A percentile compares a stretch with the other conserved stretches of the same genome.
Evolutionary conservation across 768 basidiomycete genomes (phyloP).

Genomic region (Lactarius akahatsu): DNA sequence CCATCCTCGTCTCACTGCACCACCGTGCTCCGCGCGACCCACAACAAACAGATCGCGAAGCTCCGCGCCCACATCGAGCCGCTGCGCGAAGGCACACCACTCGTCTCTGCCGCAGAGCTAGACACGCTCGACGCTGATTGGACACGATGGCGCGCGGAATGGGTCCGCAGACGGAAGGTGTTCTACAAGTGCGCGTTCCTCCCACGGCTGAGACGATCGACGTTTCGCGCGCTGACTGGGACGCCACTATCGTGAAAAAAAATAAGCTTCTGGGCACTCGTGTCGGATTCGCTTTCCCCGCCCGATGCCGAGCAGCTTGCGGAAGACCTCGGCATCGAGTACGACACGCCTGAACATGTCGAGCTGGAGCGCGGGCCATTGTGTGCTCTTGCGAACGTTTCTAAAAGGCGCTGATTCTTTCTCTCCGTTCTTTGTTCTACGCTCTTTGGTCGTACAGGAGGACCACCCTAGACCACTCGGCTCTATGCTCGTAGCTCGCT

Average conservation of each 20-base stretch:
- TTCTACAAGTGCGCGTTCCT: constrained; percentile 62
- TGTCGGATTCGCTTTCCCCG: constrained; percentile 64
- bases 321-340: constrained; percentile 81
- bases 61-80: constrained; percentile 55
- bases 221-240: not conserved
- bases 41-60: constrained; percentile 47
- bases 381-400: constrained; percentile 36
- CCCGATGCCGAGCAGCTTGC: constrained; percentile 62
- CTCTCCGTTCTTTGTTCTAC: not conserved
- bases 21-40: not conserved
- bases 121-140: constrained; percentile 70
- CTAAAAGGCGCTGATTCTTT: constrained; percentile 16
- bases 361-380: constrained; percentile 63
- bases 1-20: constrained; percentile 5
- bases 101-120: constrained; percentile 71
- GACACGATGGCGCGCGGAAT: constrained; percentile 77
- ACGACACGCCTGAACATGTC: constrained; percentile 69
- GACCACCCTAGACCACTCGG: not conserved
- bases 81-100: constrained; percentile 62
- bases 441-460: not conserved
- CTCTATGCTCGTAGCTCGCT: not conserved
- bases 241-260: too few relatives aligned
- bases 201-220: not conserved
- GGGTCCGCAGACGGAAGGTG: constrained; percentile 71
- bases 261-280: constrained; percentile 69